Evolutionary conservation across 2,329 filamentous ascomycete genomes (phyloP), one percentile per base, ranked within the genome.

Genomic region (Diaporthe capsici): DNA sequence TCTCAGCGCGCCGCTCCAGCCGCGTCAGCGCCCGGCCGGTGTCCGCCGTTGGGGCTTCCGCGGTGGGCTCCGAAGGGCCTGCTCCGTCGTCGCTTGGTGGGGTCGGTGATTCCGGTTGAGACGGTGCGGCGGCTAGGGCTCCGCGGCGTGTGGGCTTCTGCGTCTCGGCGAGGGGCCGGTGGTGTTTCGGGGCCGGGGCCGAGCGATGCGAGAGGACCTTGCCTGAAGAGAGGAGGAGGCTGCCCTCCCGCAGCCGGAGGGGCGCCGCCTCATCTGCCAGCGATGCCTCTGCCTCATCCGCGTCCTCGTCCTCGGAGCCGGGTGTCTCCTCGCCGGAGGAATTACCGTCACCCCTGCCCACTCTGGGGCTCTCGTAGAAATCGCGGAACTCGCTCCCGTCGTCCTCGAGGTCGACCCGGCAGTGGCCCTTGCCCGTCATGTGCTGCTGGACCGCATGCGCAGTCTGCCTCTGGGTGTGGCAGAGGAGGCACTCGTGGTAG

Each of bases 401-500:
- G 4, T 79, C 79, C 0, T 79, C 73, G 3, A 85, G 76, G 20
- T 86, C 81, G 42, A 87, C 79, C 39, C 80, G 82, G 76, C 87
- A 88, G 71, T 88, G 87, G 0, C 85, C 84, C 65, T 86, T 87
- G 4, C 79, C 83, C 1, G 81, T 76, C 87, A 88, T 88, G 63
- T 88, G 88, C 55, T 87, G 85, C 76, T 87, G 86, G 1, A 86
- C 84, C 0, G 84, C 88, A 57, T 86, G 81, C 0, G 81, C 80
- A 0, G 83, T 86, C 2, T 79, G 79, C 44, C 86, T 82, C 39
- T 83, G 80, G 31, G 82, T 86, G 4, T 86, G 85, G 76, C 88
- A 90, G 28, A 82, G 83, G 47, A 90, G 81, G 72, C 88, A 90
- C 78, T 89, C 86, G 47, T 83, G 80, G 65, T 87, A 88, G 0